Conservation (phyloP, 2,329 filamentous ascomycete genomes). For the Didymella exigua region DNA sequence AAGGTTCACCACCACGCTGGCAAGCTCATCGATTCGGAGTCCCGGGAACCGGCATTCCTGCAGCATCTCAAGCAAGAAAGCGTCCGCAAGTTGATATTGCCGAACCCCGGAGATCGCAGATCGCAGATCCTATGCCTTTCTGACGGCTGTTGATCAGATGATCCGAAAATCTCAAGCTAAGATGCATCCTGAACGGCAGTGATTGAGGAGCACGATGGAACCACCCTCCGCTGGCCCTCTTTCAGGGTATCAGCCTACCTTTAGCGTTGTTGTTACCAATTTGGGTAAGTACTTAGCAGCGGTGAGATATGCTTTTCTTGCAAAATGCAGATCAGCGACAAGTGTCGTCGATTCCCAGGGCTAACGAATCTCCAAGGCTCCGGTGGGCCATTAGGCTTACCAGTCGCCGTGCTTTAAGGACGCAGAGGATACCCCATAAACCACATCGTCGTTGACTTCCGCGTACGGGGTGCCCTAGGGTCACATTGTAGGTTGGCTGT, state of each 20-base stretch:
- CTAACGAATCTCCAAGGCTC: background rate
- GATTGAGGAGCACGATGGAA: background rate
- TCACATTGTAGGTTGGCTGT: too few relatives aligned
- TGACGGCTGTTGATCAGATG: background rate
- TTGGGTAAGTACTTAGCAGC: background rate
- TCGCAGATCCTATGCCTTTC: background rate
- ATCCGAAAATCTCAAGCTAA: background rate
- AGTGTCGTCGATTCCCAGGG: background rate
- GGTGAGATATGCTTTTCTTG: background rate
- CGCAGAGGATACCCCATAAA: background rate
- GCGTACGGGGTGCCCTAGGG: background rate
- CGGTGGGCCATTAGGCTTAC: background rate
- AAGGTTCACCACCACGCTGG: background rate
- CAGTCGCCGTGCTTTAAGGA: background rate
- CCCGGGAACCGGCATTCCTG: background rate
- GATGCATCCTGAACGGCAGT: slow-evolving; percentile 1
- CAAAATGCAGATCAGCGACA: background rate
- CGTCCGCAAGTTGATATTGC: background rate
- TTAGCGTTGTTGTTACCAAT: background rate
- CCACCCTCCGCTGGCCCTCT: background rate
- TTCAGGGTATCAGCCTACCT: background rate
- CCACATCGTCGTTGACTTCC: background rate
- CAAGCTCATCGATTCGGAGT: background rate
- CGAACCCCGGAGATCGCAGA: background rate
- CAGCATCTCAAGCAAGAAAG: background rate